Conservation (phyloP, 2,329 filamentous ascomycete genomes). For the Diaporthe capsici region DNA sequence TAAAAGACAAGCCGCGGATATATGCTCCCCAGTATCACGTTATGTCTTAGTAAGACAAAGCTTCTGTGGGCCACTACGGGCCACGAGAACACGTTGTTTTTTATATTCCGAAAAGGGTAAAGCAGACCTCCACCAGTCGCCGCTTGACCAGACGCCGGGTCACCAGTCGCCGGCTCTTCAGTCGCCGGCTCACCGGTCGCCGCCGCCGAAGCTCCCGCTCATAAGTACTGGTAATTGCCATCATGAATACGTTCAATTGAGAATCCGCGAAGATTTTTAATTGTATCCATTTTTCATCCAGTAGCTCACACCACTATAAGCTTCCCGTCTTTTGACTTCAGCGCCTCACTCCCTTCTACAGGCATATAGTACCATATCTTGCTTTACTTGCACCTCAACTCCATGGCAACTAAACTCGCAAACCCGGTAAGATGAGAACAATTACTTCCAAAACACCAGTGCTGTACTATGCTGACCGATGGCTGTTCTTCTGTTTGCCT, state of each 20-base stretch:
- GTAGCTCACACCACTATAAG: background rate
- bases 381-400: background rate
- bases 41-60: background rate
- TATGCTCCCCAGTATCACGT: too few relatives aligned
- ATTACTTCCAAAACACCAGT: background rate
- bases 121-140: background rate
- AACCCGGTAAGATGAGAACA: background rate
- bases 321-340: background rate
- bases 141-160: background rate
- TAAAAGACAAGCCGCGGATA: constrained; percentile 6
- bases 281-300: background rate
- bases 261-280: background rate
- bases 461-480: background rate
- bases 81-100: background rate
- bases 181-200: background rate
- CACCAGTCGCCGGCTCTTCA: background rate
- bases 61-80: background rate
- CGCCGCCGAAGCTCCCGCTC: background rate
- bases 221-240: background rate
- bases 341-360: background rate
- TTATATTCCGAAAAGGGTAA: background rate
- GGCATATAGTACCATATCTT: background rate
- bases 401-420: background rate
- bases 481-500: background rate
- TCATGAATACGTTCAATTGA: background rate